A percentile compares a stretch with the other conserved stretches of the same genome.
Evolutionary conservation across 495 filamentous ascomycete genomes (phyloP).

Genomic region (Pyrenopolyporus hunteri): DNA sequence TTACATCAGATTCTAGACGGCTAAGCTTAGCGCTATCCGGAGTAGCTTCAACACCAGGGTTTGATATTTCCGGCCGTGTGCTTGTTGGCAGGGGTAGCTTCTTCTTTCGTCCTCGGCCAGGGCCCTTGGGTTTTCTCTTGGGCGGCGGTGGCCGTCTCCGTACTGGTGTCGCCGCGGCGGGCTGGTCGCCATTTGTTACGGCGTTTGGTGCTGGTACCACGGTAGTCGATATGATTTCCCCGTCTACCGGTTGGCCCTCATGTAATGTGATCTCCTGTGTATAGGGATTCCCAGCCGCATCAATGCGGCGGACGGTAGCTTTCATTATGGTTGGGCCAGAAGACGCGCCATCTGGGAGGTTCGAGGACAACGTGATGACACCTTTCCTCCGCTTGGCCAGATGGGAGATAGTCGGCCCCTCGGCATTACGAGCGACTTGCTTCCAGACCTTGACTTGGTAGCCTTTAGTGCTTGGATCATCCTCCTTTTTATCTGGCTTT

Average conservation of each 20-base stretch:
- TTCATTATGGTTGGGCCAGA: slow-evolving; percentile 63
- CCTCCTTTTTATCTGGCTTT: slow-evolving; percentile 55
- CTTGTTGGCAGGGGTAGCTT: slow-evolving; percentile 56
- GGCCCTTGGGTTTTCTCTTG: slow-evolving; percentile 74
- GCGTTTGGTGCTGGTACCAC: slow-evolving; percentile 48
- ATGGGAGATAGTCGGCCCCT: slow-evolving; percentile 77
- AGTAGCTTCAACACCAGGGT: slow-evolving; percentile 39
- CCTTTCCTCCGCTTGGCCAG: slow-evolving; percentile 87
- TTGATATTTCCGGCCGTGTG: slow-evolving; percentile 46
- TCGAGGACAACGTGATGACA: slow-evolving; percentile 54
- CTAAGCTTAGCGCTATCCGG: slow-evolving; percentile 22
- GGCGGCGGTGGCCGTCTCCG: slow-evolving; percentile 73
- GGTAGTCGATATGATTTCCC: slow-evolving; percentile 71
- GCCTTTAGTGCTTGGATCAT: slow-evolving; percentile 64
- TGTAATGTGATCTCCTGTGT: slow-evolving; percentile 81
- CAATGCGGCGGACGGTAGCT: slow-evolving; percentile 76
- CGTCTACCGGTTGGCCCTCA: slow-evolving; percentile 81
- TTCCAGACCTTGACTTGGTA: slow-evolving; percentile 81
- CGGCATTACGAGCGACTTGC: slow-evolving; percentile 74
- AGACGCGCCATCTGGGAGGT: slow-evolving; percentile 48
- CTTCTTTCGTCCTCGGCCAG: slow-evolving; percentile 71
- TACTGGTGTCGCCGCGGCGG: slow-evolving; percentile 45
- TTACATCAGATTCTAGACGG: slow-evolving; percentile 23
- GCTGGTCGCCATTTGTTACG: slow-evolving; percentile 34
- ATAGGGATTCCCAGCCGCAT: slow-evolving; percentile 77